These are phyloP conservation scores for Penicillium sp. DNA, from an alignment of 2,329 filamentous ascomycete species.

Conservation along the genomic window DNA sequence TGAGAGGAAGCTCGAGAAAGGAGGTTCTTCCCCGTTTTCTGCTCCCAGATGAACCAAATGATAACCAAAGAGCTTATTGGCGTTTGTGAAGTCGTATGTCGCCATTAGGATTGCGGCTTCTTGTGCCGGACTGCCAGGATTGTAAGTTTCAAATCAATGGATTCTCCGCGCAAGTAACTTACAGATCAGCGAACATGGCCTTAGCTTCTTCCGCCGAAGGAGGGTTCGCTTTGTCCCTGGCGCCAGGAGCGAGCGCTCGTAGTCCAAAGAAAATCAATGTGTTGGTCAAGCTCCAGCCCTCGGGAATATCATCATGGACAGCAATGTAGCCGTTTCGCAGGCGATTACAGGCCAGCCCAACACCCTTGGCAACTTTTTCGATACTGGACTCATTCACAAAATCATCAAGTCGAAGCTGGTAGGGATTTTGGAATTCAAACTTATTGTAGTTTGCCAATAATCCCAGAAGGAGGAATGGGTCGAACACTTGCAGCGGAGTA, in stretches of 20 bases:
- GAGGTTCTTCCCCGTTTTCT: conserved; percentile 64
- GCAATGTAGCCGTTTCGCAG: conserved; percentile 75
- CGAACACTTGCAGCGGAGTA: conserved; percentile 59
- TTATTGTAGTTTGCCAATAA: conserved; percentile 98
- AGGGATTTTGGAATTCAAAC: conserved; percentile 97
- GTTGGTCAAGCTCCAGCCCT: conserved; percentile 79
- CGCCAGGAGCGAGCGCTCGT: conserved; percentile 67
- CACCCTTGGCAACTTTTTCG: conserved; percentile 71
- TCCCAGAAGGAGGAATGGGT: conserved; percentile 79
- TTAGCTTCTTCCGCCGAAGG: conserved; percentile 79
- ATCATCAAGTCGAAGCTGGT: conserved; percentile 84
- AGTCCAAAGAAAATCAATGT: conserved; percentile 84
- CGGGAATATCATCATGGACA: conserved; percentile 84
- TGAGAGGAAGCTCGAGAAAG: conserved; percentile 79
- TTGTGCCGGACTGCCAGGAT: conserved; percentile 63
- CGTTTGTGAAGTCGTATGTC: conserved; percentile 88
- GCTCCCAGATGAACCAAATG: conserved; percentile 67
- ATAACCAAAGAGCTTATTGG: conserved; percentile 93
- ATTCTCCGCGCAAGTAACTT: conserved; percentile 15
- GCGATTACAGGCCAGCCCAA: conserved; percentile 68
- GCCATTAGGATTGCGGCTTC: conserved; percentile 78
- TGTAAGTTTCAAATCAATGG: conserved; percentile 22
- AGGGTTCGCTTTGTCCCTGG: conserved; percentile 57
- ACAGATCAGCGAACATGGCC: conserved; percentile 76
- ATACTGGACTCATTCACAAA: conserved; percentile 92